Evolutionary conservation across 768 basidiomycete species (phyloP).

Genomic region (Leccinum boreale): DNA sequence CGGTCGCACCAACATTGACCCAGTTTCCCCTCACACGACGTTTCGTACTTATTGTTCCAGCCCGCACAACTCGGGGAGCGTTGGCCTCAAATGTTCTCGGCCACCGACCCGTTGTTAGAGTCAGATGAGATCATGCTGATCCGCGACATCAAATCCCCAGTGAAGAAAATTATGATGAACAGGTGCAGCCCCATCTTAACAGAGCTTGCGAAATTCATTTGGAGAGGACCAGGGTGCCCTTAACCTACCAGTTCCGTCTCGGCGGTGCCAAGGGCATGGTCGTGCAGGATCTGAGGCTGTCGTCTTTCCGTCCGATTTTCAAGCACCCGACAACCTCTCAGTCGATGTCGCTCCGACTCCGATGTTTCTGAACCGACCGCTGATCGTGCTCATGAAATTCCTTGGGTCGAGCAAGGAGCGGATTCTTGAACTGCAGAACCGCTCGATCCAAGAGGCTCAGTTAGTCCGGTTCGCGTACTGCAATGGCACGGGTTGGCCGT

Average conservation of each 20-base stretch:
- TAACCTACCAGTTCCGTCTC: conserved; percentile 42
- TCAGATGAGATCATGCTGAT: conserved; percentile 33
- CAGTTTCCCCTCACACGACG: conserved; percentile 24
- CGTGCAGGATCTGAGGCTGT: conserved; percentile 38
- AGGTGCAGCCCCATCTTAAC: conserved; percentile 46
- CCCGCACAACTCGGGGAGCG: conserved; percentile 49
- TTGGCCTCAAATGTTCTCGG: conserved; percentile 52
- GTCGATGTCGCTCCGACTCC: conserved; percentile 37
- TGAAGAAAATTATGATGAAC: conserved; percentile 42
- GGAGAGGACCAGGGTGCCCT: conserved; percentile 36
- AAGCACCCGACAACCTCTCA: conserved; percentile 32
- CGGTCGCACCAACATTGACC: background rate
- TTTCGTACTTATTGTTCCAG: conserved; percentile 33
- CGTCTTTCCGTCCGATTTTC: conserved; percentile 44
- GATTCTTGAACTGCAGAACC: conserved; percentile 37
- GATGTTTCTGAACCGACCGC: conserved; percentile 44
- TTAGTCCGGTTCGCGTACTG: conserved; percentile 25
- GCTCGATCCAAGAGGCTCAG: conserved; percentile 35
- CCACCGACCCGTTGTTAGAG: conserved; percentile 44
- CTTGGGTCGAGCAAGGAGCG: conserved; percentile 34
- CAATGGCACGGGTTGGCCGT: conserved; percentile 40
- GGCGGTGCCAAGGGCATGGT: conserved; percentile 48
- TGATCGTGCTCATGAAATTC: conserved; percentile 48
- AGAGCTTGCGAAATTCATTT: conserved; percentile 34
- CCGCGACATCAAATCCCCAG: conserved; percentile 29